Percentiles rank a stretch among this genome's conserved stretches.
Evolutionary conservation across 2,329 filamentous ascomycete species (phyloP).

Genomic region (Aspergillus luchuensis): DNA sequence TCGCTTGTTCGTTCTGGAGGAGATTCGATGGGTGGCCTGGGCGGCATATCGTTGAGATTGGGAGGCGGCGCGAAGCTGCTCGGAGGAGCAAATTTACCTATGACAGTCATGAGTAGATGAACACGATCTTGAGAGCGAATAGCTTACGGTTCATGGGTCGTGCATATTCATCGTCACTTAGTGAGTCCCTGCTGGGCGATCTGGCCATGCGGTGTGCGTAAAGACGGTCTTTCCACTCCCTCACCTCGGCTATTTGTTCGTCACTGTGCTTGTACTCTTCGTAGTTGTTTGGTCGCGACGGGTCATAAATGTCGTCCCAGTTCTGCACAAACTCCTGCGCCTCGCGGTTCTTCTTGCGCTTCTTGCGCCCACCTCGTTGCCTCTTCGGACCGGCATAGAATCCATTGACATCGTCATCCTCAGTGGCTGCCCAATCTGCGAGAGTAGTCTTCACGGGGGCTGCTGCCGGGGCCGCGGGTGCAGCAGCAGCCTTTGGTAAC

Average conservation of each 20-base stretch:
- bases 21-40: constrained; percentile 39
- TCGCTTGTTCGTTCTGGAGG: constrained; percentile 35
- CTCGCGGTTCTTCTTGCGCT: constrained; percentile 72
- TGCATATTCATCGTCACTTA: constrained; percentile 53
- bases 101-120: not conserved
- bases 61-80: constrained; percentile 56
- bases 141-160: constrained; percentile 51
- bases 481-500: constrained; percentile 53
- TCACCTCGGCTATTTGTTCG: constrained; percentile 75
- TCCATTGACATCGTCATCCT: constrained; percentile 75
- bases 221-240: constrained; percentile 81
- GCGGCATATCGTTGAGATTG: constrained; percentile 42
- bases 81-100: constrained; percentile 55
- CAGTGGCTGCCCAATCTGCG: constrained; percentile 77
- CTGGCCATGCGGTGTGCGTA: constrained; percentile 68
- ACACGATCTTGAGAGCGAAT: not conserved
- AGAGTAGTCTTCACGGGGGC: constrained; percentile 66
- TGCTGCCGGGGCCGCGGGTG: constrained; percentile 40
- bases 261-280: constrained; percentile 83
- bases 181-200: constrained; percentile 47
- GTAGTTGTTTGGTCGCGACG: constrained; percentile 76
- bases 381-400: constrained; percentile 68
- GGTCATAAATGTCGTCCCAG: constrained; percentile 92
- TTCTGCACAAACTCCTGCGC: constrained; percentile 62
- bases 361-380: constrained; percentile 75